phyloP scores from a whole-genome alignment of 768 basidiomycete species.

The Termitomyces sp. region DNA sequence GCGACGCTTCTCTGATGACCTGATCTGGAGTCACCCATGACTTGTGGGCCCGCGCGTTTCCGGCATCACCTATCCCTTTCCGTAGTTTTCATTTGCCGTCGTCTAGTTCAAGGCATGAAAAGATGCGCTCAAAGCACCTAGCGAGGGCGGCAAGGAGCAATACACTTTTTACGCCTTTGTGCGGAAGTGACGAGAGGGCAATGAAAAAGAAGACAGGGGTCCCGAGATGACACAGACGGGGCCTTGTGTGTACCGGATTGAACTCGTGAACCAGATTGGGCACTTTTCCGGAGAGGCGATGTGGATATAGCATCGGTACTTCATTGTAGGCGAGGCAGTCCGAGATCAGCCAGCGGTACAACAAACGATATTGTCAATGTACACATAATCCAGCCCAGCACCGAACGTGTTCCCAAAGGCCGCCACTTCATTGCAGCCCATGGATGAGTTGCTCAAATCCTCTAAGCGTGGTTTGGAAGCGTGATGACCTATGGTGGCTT shows the following conservation, averaged over 20 bases:
- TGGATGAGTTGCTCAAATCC: slow-evolving; percentile 18
- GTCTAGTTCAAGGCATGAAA: slow-evolving; percentile 13
- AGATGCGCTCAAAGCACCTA: slow-evolving; percentile 12
- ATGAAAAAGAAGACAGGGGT: slow-evolving; percentile 27
- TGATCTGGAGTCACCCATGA: slow-evolving; percentile 11
- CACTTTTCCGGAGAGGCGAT: slow-evolving; percentile 54
- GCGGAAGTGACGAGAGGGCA: slow-evolving; percentile 13
- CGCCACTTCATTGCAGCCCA: slow-evolving; percentile 15
- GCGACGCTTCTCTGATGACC: slow-evolving; percentile 49
- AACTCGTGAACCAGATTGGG: slow-evolving; percentile 16
- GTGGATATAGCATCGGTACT: slow-evolving; percentile 20
- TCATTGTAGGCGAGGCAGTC: slow-evolving; percentile 33
- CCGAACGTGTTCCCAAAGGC: slow-evolving; percentile 14
- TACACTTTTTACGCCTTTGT: slow-evolving; percentile 20
- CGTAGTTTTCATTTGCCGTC: slow-evolving; percentile 7
- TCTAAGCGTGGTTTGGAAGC: slow-evolving; percentile 26
- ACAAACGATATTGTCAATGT: slow-evolving; percentile 4
- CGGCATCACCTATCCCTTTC: slow-evolving; percentile 42
- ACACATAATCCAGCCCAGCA: slow-evolving; percentile 12
- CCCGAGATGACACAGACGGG: slow-evolving; percentile 48
- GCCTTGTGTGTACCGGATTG: slow-evolving; percentile 34
- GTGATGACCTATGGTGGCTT: slow-evolving; percentile 32
- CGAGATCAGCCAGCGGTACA: slow-evolving; percentile 3
- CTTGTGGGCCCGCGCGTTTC: slow-evolving; percentile 37
- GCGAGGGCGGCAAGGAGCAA: slow-evolving; percentile 16